Percentiles rank a stretch among this genome's conserved stretches.
Conservation (phyloP, 768 basidiomycete species). For the Lactarius sanguifluus region DNA sequence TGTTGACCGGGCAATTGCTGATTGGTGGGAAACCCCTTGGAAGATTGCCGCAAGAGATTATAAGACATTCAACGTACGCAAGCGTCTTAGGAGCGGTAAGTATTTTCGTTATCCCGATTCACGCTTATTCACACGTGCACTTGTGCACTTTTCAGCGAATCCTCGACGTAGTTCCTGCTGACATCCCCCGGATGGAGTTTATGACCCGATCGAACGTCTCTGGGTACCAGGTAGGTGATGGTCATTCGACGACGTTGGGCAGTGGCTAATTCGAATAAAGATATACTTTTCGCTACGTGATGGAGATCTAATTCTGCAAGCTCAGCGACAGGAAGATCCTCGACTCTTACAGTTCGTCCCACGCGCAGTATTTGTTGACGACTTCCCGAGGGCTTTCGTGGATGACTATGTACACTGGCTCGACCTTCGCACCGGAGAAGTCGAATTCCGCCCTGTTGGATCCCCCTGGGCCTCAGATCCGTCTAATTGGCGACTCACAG, state of each 20-base stretch:
- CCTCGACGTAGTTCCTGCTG: neutral
- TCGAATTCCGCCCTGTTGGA: slow-evolving; percentile 34
- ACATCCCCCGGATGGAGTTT: too few relatives aligned
- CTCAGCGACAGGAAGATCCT: neutral
- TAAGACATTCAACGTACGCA: slow-evolving; percentile 5
- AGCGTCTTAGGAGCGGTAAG: slow-evolving; percentile 7
- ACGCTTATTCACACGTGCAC: neutral
- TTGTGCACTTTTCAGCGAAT: neutral
- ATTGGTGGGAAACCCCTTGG: slow-evolving; percentile 8
- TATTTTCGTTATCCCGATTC: neutral
- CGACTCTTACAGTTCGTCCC: slow-evolving; percentile 37
- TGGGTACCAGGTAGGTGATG: slow-evolving; percentile 2
- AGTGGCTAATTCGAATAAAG: neutral
- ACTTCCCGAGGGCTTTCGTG: slow-evolving; percentile 37
- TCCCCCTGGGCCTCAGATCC: slow-evolving; percentile 32
- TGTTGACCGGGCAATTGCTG: slow-evolving; percentile 6
- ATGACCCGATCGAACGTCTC: neutral
- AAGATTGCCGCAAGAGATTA: slow-evolving; percentile 9
- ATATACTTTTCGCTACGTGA: neutral
- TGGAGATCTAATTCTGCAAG: slow-evolving; percentile 1
- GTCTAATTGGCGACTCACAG: neutral
- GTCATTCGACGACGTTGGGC: neutral
- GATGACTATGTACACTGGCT: slow-evolving; percentile 37
- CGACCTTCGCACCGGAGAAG: slow-evolving; percentile 26
- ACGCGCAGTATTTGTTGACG: slow-evolving; percentile 31